Evolutionary conservation across 306 rosid species (phyloP).

Genomic region (Sicyos edulis): DNA sequence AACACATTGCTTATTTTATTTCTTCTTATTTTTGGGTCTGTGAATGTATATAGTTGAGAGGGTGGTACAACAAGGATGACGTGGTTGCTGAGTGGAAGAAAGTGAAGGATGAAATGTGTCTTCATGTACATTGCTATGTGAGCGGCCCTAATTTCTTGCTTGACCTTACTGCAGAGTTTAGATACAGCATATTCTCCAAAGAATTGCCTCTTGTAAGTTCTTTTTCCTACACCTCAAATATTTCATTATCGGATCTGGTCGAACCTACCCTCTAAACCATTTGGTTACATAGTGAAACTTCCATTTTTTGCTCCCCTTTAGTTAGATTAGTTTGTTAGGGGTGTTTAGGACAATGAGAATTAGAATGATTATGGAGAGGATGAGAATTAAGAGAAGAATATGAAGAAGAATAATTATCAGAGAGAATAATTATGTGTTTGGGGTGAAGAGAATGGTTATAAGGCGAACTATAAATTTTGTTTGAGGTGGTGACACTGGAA

Average conservation of each 20-base stretch:
- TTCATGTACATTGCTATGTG: conserved; percentile 88
- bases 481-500: too few species aligned
- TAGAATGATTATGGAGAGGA: too few species aligned
- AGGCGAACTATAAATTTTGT: too few species aligned
- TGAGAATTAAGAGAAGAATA: too few species aligned
- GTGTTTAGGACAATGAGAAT: too few species aligned
- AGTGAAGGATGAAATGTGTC: conserved; percentile 78
- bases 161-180: conserved; percentile 71
- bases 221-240: neutral
- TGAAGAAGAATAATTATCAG: too few species aligned
- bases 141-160: conserved; percentile 76
- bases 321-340: too few species aligned
- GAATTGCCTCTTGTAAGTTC: conserved; percentile 85
- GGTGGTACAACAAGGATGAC: conserved; percentile 92
- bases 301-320: too few species aligned
- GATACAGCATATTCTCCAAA: conserved; percentile 94
- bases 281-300: too few species aligned
- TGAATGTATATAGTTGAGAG: conserved; percentile 54
- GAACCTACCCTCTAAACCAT: too few species aligned
- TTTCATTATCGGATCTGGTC: neutral
- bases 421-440: too few species aligned
- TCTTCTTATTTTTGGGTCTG: neutral
- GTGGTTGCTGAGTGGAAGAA: conserved; percentile 98
- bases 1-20: neutral
- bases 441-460: too few species aligned